Evolutionary conservation across 805 yeast species (phyloP), one percentile per base, ranked within the genome.

Genomic region (Teunomyces tritomae): DNA sequence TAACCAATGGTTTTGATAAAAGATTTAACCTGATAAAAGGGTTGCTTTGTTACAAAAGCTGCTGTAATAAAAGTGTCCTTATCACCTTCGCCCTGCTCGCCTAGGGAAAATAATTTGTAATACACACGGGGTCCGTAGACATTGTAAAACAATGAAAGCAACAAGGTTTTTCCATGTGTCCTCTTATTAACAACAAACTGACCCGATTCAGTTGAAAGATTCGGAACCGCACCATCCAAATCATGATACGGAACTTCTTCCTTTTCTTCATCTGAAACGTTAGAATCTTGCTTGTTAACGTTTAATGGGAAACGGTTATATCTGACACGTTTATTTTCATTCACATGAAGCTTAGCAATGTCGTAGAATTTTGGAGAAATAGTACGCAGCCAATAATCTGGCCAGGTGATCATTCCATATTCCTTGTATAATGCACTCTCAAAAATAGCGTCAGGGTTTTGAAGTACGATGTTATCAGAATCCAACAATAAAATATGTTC

Each of bases 201-300:
- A 3, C 90, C 91, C 1, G 86, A 78, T 64, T 85, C 90, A 2
- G 87, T 75, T 0, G 89, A 79, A 47, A 80, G 76, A 55, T 84
- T 86, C 7, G 89, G 87, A 36, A 86, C 74, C 0, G 90, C 73
- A 3, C 88, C 88, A 48, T 78, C 76, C 42, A 84, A 69, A 58
- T 85, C 89, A 55, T 84, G 89, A 53, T 69, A 79, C 0, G 85
- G 80, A 1, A 77, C 47, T 1, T 48, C 28, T 7, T 46, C 37
- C 17, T 29, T 17, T 14, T 52, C 56, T 10, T 37, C 49, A 11
- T 49, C 48, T 10, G 53, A 43, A 1, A 50, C 43, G 28, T 43
- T 47, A n/a, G 37, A 43, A 10, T 39, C 49, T 5, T n/a, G 30
- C 6, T 45, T 9, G 9, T 46, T 33, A 6, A 27, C 28, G 11